Base-by-base conservation (phyloP, 106 monocot genomes). In the Chionographis japonica region DNA sequence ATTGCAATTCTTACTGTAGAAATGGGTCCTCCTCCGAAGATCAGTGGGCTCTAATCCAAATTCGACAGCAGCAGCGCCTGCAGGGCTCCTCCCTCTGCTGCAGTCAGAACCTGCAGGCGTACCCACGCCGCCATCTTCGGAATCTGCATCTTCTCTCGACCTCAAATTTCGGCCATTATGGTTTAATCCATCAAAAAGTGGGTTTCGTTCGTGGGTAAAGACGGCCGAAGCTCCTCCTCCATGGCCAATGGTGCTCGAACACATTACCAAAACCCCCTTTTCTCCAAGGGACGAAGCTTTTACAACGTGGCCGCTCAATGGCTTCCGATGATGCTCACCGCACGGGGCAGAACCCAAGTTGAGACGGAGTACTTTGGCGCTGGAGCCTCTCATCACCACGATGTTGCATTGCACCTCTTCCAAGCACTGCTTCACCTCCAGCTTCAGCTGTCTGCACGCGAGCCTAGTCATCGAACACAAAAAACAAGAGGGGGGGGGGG, bases 341-440 rank as follows among this genome's bases (percentile, higher is more conserved):
- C 3, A 8, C 49, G 6, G 53, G 16, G 41, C 15, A 17, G 62
- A 74, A 18, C 73, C 74, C 60, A 87, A 70, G 66, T 87, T 87
- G 49, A 87, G 80, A 15, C 87, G 79, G 52, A 87, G 80, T 11
- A 87, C 76, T 65, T 77, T 77, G 8, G 87, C 80, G 9, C 77
- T 66, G 67, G 74, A 80, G 13, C 70, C 72, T 16, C 78, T 87
- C 74, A 87, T 83, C 70, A 80, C 77, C 37, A 87, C 87, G 9
- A 87, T 83, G 71, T 73, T 87, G 77, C 80, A 87, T 19, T 78
- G 83, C 14, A 87, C 69, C 67, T 87, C 80, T 62, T 73, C 79
- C 80, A 87, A 63, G 71, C 87, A 87, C 9, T 38, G 70, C 61
- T 77, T 83, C 56, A 60, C 77, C 71, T 87, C 83, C 5, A 80